Evolutionary conservation across 768 basidiomycete genomes (phyloP), one percentile per base, ranked within the genome.

Genomic region (Roridomyces roridus): DNA sequence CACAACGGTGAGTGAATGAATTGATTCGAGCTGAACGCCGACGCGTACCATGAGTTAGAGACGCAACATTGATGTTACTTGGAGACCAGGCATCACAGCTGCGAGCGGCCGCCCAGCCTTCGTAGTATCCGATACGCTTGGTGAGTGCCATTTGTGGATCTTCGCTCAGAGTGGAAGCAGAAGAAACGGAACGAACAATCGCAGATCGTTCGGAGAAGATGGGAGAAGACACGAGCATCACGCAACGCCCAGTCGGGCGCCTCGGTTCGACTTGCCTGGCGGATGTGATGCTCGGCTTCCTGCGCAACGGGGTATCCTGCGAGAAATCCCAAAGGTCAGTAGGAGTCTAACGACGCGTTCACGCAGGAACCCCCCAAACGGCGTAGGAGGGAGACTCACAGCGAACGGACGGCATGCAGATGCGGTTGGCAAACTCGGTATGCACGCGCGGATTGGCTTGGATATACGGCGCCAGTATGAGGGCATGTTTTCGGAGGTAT

Each of bases 401-500:
- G 23, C 58, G 42, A 1, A 59, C 37, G n/a, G 58, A 52, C 3
- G 59, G 59, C 59, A 60, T 60, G 14, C 24, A 35, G 20, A 51
- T 42, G 14, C 36, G 52, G 18, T 34, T 6, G 11, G 50, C 21
- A 18, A 60, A 56, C 4, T 51, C 43, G 2, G 52, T 25, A 14
- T 67, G 59, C 0, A 65, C 5, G 11, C 21, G 26, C 6, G 68
- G 68, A 17, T 51, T 45, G 3, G 46, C 65, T 51, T 71, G 70
- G 0, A 72, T 65, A 57, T 68, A 72, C 1, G 64, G 68, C 0
- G 69, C 67, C 0, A 72, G 36, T 6, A 71, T 57, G 12, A 58
- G 42, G 1, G 67, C 61, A 37, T 75, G 75, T 14, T 70, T 54
- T 0, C 63, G 48, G 0, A 77, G 68, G 46, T 77, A 77, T 0